Conservation (phyloP, 1,284 basidiomycete species). For the Pisolithus thermaeus region DNA sequence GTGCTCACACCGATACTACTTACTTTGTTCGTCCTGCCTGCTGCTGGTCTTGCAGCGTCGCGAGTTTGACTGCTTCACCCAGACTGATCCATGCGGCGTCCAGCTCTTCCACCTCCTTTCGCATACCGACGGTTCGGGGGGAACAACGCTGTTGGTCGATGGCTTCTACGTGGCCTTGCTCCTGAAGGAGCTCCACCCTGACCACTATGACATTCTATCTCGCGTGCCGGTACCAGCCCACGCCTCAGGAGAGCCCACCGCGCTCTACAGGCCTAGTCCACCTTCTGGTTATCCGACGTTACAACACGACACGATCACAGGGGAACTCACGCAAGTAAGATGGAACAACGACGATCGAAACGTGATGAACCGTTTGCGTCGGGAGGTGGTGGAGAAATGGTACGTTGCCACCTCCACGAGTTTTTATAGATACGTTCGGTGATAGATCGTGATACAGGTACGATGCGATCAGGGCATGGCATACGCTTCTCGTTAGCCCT, state of each 20-base stretch:
- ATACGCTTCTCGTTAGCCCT: slow-evolving; percentile 67
- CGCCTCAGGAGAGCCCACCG: slow-evolving; percentile 75
- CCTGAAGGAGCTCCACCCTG: slow-evolving; percentile 69
- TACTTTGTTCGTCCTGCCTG: slow-evolving; percentile 62
- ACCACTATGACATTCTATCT: slow-evolving; percentile 69
- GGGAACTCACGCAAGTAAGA: slow-evolving; percentile 71
- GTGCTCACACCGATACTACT: slow-evolving; percentile 93
- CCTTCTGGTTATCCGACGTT: slow-evolving; percentile 62
- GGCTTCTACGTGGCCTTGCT: slow-evolving; percentile 88
- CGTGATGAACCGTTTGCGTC: slow-evolving; percentile 58
- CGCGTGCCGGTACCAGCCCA: slow-evolving; percentile 74
- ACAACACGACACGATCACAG: slow-evolving; percentile 55
- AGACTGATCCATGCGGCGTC: slow-evolving; percentile 90
- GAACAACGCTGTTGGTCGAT: slow-evolving; percentile 87
- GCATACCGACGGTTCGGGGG: slow-evolving; percentile 79
- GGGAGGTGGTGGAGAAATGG: slow-evolving; percentile 67
- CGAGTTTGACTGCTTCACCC: slow-evolving; percentile 11
- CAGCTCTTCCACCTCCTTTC: slow-evolving; percentile 94
- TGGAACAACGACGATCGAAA: slow-evolving; percentile 97
- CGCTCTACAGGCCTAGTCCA: slow-evolving; percentile 60
- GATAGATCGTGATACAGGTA: slow-evolving; percentile 48
- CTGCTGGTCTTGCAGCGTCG: neutral
- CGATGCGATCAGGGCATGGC: slow-evolving; percentile 75
- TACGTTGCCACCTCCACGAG: slow-evolving; percentile 24
- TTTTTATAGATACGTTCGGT: neutral